Evolutionary conservation across 2,329 filamentous ascomycete species (phyloP).

Genomic region (Bretziella fagacearum): DNA sequence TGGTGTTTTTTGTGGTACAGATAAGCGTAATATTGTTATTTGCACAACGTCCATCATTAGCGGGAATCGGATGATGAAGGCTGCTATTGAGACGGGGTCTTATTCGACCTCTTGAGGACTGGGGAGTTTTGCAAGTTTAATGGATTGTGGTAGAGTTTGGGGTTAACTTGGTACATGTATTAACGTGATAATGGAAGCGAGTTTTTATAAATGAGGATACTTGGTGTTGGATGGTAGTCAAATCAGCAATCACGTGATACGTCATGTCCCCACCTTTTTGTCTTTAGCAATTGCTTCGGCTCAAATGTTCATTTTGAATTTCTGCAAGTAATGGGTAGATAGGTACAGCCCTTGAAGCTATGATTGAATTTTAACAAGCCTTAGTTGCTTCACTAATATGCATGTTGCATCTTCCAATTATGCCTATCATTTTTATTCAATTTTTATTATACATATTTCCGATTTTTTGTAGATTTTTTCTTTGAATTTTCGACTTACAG

Average conservation of each 20-base stretch:
- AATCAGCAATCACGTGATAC: not conserved
- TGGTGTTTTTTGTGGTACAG: slow-evolving; percentile 28
- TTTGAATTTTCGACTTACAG: too few species aligned
- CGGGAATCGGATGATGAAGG: slow-evolving; percentile 76
- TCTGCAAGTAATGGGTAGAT: too few species aligned
- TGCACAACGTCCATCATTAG: slow-evolving; percentile 84
- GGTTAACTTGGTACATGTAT: not conserved
- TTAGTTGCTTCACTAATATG: too few species aligned
- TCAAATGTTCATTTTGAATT: too few species aligned
- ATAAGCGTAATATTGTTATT: slow-evolving; percentile 68
- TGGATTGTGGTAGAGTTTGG: slow-evolving; percentile 12
- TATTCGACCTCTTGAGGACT: too few species aligned
- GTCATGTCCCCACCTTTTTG: not conserved
- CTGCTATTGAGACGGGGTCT: slow-evolving; percentile 56
- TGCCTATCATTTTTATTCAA: too few species aligned
- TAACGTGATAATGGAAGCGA: not conserved
- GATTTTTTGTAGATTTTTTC: too few species aligned
- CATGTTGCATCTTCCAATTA: too few species aligned
- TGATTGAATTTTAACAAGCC: too few species aligned
- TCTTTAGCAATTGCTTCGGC: not conserved
- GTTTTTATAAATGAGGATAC: slow-evolving; percentile 14
- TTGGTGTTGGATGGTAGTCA: not conserved
- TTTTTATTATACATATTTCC: too few species aligned
- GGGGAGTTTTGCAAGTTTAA: too few species aligned
- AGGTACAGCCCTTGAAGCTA: too few species aligned